Evolutionary conservation across 192 early-diverging fungal species (phyloP), one percentile per base, ranked within the genome.

Genomic region (Phlyctochytrium planicorne): DNA sequence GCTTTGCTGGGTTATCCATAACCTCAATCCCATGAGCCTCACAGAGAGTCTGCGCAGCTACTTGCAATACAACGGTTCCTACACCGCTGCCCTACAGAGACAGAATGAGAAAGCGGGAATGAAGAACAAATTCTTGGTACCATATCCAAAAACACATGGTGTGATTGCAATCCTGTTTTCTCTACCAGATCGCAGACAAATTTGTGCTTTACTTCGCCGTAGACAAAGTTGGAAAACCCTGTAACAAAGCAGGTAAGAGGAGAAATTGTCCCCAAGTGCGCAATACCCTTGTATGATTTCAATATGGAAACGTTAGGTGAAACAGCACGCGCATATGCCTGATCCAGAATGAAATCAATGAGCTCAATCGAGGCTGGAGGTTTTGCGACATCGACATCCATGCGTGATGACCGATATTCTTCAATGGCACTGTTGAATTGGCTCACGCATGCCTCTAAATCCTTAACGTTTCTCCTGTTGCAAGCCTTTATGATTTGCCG

Each of bases 41-140:
- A 66, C 93, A 94, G 0, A 92, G 89, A 10, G 87, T 88, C 63
- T 96, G 88, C 14, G 93, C 91, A 6, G 94, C 94, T 4, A 97
- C 92, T 76, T 99, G 97, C 32, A 99, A 77, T 16, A 97, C 94
- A 1, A 97, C 94, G 80, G 97, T 97, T 29, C 95, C 97, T 73
- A 95, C 93, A 20, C 97, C 97, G 71, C 91, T 91, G 30, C 84
- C 81, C 69, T 75, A 27, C 1, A 52, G 25, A 57, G 23, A 2
- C 25, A 23, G 35, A 23, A 29, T 37, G 2, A 66, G 50, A 67
- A 16, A 20, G 52, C 4, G 37, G 12, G 10, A 30, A 25, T 24
- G 25, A 60, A 1, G 29, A 66, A 66, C n/a, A 23, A 36, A 47
- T 20, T 69, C 30, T 67, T 35, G 36, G 29, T 73, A 70, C 94